Base-by-base conservation (phyloP, 495 filamentous ascomycete genomes). In the Penicillium cinerascens region DNA sequence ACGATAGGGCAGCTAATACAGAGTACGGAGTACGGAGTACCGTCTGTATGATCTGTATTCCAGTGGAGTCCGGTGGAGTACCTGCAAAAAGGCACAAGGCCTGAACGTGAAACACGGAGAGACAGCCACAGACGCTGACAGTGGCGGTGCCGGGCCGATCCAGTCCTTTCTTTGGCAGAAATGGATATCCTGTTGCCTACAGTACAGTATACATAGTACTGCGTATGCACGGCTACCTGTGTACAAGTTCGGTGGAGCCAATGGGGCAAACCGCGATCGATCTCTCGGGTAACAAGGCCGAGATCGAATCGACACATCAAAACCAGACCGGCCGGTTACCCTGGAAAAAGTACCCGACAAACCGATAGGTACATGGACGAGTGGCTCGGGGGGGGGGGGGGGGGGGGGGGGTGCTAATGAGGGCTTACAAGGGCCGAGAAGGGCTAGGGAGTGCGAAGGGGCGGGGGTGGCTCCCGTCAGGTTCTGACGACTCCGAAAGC, bases 231-330 rank as follows among this genome's bases (percentile, higher is more conserved):
- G n/a, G n/a, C n/a, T n/a, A n/a, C n/a, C n/a, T n/a, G n/a, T n/a
- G n/a, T n/a, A n/a, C n/a, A n/a, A 21, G 18, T 8, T 18, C 38
- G 18, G 18, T 21, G 7, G 16, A 41, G 38, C 18, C 38, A 15
- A 25, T 11, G 20, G 22, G 22, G 41, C 54, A 47, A 47, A 27
- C 23, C 21, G 29, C 22, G 9, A 49, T 21, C 42, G 26, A 18
- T 18, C 18, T 10, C 37, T 39, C 23, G 20, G 53, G 47, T 37
- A 42, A 50, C 17, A 25, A 29, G 45, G 43, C 43, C 36, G 45
- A 51, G 41, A 49, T 52, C 36, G 44, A 42, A 48, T 51, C 47
- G 58, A 61, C 26, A 61, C 54, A 42, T 54, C 58, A 37, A 47
- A 54, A 43, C 46, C 18, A 15, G 21, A n/a, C n/a, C n/a, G 44